These are phyloP conservation scores for Suaeda aralocaspica DNA, from an alignment of 148 eudicot genomes.

Conservation along the genomic window DNA sequence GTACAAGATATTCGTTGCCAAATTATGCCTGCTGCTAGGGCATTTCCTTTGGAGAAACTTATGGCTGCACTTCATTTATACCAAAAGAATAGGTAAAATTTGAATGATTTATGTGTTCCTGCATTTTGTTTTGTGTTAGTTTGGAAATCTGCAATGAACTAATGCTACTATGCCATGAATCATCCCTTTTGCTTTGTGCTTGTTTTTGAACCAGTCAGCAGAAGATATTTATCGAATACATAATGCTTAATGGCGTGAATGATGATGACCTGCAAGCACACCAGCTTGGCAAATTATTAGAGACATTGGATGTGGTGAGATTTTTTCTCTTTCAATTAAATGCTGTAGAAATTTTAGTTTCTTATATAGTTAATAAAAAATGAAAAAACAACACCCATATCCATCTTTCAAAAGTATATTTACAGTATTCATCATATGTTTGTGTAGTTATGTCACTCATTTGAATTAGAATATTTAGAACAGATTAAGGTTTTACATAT, in stretches of 20 bases:
- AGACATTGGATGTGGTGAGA: constrained; percentile 90
- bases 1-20: constrained; percentile 96
- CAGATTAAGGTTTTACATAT: background rate
- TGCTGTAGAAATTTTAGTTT: background rate
- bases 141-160: constrained; percentile 3
- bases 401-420: background rate
- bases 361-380: background rate
- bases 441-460: background rate
- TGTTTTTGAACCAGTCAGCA: constrained; percentile 56
- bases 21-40: constrained; percentile 98
- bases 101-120: background rate
- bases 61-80: constrained; percentile 75
- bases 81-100: constrained; percentile 64
- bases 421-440: background rate
- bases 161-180: constrained; percentile 1
- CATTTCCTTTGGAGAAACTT: constrained; percentile 86
- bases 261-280: constrained; percentile 93
- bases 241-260: constrained; percentile 96
- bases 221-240: constrained; percentile 93
- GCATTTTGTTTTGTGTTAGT: background rate
- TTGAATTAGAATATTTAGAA: background rate
- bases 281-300: constrained; percentile 80
- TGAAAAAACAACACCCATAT: background rate
- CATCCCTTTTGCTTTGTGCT: background rate
- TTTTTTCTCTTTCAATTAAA: background rate